Conservation (phyloP, 2,329 filamentous ascomycete species). For the Aspergillus clavatus region DNA sequence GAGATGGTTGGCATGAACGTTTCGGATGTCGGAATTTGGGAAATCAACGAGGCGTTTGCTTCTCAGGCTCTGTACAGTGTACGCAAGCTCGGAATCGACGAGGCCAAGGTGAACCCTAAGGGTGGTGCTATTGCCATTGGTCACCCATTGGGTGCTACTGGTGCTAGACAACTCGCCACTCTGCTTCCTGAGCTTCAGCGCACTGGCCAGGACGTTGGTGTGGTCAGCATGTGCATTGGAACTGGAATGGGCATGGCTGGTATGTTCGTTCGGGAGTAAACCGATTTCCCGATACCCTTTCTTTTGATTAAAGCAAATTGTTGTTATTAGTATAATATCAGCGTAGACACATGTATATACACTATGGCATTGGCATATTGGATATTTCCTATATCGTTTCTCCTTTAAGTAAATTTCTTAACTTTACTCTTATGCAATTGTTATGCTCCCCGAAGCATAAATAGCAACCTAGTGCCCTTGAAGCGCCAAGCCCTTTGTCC, state of each 20-base stretch:
- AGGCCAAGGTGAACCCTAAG: constrained; percentile 77
- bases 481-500: background rate
- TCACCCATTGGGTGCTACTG: constrained; percentile 85
- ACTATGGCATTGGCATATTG: background rate
- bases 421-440: too few relatives aligned
- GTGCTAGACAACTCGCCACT: constrained; percentile 73
- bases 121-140: constrained; percentile 93
- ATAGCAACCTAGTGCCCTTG: too few relatives aligned
- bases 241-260: constrained; percentile 75
- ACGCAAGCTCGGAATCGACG: constrained; percentile 55
- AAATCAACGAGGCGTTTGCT: constrained; percentile 81
- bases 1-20: constrained; percentile 60
- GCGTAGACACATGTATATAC: constrained; percentile 18
- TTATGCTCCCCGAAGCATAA: too few relatives aligned
- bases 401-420: too few relatives aligned
- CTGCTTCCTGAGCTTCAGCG: constrained; percentile 65
- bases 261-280: constrained; percentile 60
- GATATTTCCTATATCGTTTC: background rate
- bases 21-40: constrained; percentile 76
- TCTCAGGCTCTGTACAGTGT: constrained; percentile 66
- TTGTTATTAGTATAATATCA: constrained; percentile 13
- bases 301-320: constrained; percentile 6
- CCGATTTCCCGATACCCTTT: constrained; percentile 4
- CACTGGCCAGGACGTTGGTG: constrained; percentile 67
- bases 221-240: constrained; percentile 86